Conservation (phyloP, 2,329 filamentous ascomycete genomes). For the Amauroascus niger region DNA sequence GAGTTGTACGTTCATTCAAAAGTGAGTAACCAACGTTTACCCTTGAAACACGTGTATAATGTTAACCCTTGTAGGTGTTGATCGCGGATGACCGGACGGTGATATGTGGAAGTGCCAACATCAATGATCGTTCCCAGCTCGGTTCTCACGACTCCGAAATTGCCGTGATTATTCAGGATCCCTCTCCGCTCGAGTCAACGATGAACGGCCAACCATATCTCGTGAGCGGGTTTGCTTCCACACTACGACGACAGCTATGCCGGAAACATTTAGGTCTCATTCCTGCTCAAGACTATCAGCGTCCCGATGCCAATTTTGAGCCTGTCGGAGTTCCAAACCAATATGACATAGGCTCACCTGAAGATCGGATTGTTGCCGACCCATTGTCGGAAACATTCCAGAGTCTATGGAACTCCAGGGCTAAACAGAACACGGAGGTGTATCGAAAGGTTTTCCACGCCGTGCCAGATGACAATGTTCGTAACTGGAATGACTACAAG, state of each 20-base stretch:
- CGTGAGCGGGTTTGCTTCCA: slow-evolving; percentile 66
- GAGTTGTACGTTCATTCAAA: slow-evolving; percentile 94
- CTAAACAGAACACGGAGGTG: slow-evolving; percentile 50
- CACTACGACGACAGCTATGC: slow-evolving; percentile 75
- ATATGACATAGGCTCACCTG: slow-evolving; percentile 44
- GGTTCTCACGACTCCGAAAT: slow-evolving; percentile 81
- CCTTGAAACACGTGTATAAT: slow-evolving; percentile 31
- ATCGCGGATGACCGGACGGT: slow-evolving; percentile 75
- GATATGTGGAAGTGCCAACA: slow-evolving; percentile 67
- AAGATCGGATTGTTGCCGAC: slow-evolving; percentile 46
- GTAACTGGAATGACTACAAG: slow-evolving; percentile 53
- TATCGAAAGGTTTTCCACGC: slow-evolving; percentile 55
- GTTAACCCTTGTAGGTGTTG: slow-evolving; percentile 41
- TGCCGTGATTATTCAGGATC: slow-evolving; percentile 78
- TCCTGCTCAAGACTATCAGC: slow-evolving; percentile 59
- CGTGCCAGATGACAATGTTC: slow-evolving; percentile 50
- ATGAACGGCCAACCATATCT: slow-evolving; percentile 66
- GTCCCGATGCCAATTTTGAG: slow-evolving; percentile 48
- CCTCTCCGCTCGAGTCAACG: slow-evolving; percentile 54
- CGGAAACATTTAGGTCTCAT: slow-evolving; percentile 82
- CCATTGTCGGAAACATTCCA: slow-evolving; percentile 49
- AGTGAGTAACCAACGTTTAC: slow-evolving; percentile 21
- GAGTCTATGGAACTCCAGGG: slow-evolving; percentile 49
- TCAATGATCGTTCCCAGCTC: slow-evolving; percentile 66
- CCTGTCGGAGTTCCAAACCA: slow-evolving; percentile 48